Base-by-base conservation (phyloP, 495 filamentous ascomycete species). In the Hypoxylon crocopeplum region DNA sequence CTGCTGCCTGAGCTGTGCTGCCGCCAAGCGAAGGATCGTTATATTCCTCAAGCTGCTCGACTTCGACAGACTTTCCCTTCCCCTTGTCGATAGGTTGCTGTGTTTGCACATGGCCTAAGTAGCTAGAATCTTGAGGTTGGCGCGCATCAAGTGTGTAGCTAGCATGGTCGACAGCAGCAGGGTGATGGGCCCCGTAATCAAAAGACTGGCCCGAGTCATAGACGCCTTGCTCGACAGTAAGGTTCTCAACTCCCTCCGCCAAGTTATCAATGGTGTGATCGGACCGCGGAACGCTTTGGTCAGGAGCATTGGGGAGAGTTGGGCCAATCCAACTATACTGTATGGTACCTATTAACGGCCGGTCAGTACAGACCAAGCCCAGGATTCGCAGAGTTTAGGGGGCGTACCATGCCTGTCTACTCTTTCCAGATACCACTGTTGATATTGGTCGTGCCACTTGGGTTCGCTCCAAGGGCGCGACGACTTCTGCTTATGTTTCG, bases 401-500 rank as follows among this genome's bases (percentile, higher is more conserved):
- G 38, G 66, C 68, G 47, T 62, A 70, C 68, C 68, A 49, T 64
- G 58, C 22, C 54, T 52, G 33, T 56, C 65, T 56, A 37, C 24
- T 61, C 65, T 64, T 36, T 70, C 64, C 20, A 34, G 21, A 66
- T 68, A 68, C 34, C 48, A 70, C 30, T 53, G 55, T 32, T 50
- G 41, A 47, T 66, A 52, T 47, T 53, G 51, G 16, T 66, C 55
- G 40, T 64, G 44, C 68, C 68, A 70, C 62, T 68, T 68, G 56
- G 59, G 62, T 16, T 63, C 61, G 53, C 68, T 68, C 68, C 57
- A 66, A 56, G 57, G 33, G 61, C 65, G 58, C 64, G 60, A 63
- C 44, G 56, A 39, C 39, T 63, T 70, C 53, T 49, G 59, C 60
- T 64, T 61, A 64, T 66, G 58, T 25, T 65, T 68, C 50, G 53